Evolutionary conservation across 352 stramenopile genomes (phyloP).

Genomic region (Phytopythium boreale): DNA sequence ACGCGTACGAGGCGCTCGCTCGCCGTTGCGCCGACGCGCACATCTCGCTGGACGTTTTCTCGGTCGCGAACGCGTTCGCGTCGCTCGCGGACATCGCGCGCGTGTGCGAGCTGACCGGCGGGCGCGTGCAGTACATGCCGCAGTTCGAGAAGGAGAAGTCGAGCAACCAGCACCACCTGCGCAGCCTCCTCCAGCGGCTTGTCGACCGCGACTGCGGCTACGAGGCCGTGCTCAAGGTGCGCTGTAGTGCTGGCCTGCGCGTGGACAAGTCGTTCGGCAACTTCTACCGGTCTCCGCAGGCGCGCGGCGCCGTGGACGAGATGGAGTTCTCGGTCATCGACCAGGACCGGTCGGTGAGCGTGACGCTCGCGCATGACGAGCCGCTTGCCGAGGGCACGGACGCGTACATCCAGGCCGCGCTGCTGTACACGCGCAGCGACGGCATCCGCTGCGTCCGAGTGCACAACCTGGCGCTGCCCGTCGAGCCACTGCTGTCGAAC

Average conservation of each 20-base stretch:
- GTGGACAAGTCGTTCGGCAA: slow-evolving; percentile 86
- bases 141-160: slow-evolving; percentile 85
- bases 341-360: slow-evolving; percentile 80
- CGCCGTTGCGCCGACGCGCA: slow-evolving; percentile 69
- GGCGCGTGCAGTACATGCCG: slow-evolving; percentile 82
- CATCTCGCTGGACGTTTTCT: slow-evolving; percentile 86
- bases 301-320: slow-evolving; percentile 69
- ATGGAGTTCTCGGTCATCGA: slow-evolving; percentile 89
- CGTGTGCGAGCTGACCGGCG: slow-evolving; percentile 82
- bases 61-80: slow-evolving; percentile 79
- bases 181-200: slow-evolving; percentile 66
- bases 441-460: slow-evolving; percentile 88
- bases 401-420: slow-evolving; percentile 84
- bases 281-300: slow-evolving; percentile 45
- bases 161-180: slow-evolving; percentile 79
- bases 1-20: slow-evolving; percentile 66
- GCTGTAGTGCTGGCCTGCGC: slow-evolving; percentile 74
- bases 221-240: slow-evolving; percentile 89
- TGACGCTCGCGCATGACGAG: slow-evolving; percentile 89
- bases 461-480: slow-evolving; percentile 85
- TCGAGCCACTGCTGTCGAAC: slow-evolving; percentile 77
- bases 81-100: slow-evolving; percentile 79
- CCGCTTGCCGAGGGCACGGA: slow-evolving; percentile 65
- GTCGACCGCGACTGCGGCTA: slow-evolving; percentile 76
- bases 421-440: slow-evolving; percentile 87